These are phyloP conservation scores for Cetradonia linearis DNA, from an alignment of 495 filamentous ascomycete species.

Conservation along the genomic window DNA sequence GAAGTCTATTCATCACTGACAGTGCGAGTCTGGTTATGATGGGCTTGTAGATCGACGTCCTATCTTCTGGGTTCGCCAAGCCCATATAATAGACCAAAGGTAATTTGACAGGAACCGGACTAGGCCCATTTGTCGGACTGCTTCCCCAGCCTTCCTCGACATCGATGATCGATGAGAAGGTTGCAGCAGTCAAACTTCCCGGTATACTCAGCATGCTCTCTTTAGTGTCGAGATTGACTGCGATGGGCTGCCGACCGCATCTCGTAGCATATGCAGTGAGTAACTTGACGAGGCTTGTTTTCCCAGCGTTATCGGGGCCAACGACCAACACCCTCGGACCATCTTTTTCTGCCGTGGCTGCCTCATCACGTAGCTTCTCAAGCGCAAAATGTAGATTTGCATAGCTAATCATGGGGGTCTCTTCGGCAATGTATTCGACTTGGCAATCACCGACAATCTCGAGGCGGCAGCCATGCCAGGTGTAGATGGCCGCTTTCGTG, in stretches of 20 bases:
- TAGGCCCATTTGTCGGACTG: constrained; percentile 83
- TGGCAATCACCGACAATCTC: constrained; percentile 58
- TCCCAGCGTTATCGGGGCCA: constrained; percentile 71
- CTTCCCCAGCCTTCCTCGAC: constrained; percentile 85
- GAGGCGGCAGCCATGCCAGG: constrained; percentile 78
- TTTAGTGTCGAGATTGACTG: constrained; percentile 76
- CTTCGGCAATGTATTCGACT: constrained; percentile 68
- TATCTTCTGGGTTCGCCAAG: constrained; percentile 61
- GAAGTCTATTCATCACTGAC: constrained; percentile 64
- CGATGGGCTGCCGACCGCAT: constrained; percentile 63
- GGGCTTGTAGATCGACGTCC: constrained; percentile 59
- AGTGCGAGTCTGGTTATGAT: constrained; percentile 69
- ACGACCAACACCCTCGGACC: constrained; percentile 79
- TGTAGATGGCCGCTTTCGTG: constrained; percentile 78
- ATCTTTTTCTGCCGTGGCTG: constrained; percentile 38
- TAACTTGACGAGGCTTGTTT: constrained; percentile 73
- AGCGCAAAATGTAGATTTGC: constrained; percentile 82
- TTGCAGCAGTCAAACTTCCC: constrained; percentile 71
- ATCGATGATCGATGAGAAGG: constrained; percentile 77
- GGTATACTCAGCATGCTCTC: constrained; percentile 82
- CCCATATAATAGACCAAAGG: constrained; percentile 91
- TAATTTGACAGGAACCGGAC: constrained; percentile 75
- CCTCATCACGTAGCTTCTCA: constrained; percentile 51
- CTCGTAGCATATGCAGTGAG: constrained; percentile 74
- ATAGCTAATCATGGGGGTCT: constrained; percentile 74